phyloP scores from a whole-genome alignment of 805 yeast species.

The Brettanomyces sp. region DNA sequence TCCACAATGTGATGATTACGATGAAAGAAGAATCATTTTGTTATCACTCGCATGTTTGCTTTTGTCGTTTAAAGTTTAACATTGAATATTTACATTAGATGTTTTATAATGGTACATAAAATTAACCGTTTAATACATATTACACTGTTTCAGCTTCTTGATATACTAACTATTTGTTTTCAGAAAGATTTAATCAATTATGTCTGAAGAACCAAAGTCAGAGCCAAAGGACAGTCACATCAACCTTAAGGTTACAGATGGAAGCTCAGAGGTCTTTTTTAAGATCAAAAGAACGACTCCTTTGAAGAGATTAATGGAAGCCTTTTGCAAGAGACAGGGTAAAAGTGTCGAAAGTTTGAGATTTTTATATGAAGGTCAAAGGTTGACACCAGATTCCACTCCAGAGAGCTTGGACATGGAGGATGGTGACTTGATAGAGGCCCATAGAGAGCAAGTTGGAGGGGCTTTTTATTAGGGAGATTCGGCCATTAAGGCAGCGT shows the following conservation, averaged over 20 bases:
- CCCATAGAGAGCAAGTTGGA: slow-evolving; percentile 90
- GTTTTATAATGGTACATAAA: no score
- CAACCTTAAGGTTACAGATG: slow-evolving; percentile 90
- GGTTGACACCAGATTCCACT: slow-evolving; percentile 80
- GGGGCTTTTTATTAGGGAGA: slow-evolving; percentile 22
- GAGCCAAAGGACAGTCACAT: slow-evolving; percentile 54
- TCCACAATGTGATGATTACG: no score
- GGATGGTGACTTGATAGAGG: slow-evolving; percentile 94
- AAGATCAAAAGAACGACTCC: slow-evolving; percentile 91
- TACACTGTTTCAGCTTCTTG: no score
- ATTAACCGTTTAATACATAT: no score
- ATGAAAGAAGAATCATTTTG: no score
- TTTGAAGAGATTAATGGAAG: slow-evolving; percentile 90
- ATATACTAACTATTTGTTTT: no score
- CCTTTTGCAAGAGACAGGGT: slow-evolving; percentile 96
- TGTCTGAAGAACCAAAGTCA: slow-evolving; percentile 37
- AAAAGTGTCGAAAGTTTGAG: slow-evolving; percentile 74
- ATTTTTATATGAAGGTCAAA: slow-evolving; percentile 87
- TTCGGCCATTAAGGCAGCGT: no score
- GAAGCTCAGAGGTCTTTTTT: slow-evolving; percentile 88
- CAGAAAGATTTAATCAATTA: slow-evolving; percentile 1
- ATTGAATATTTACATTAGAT: no score
- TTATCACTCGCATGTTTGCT: no score
- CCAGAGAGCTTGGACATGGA: slow-evolving; percentile 91
- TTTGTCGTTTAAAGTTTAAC: no score